Evolutionary conservation across 345 rosid genomes (phyloP), one percentile per base, ranked within the genome.

Genomic region (Crucihimalaya himalaica): DNA sequence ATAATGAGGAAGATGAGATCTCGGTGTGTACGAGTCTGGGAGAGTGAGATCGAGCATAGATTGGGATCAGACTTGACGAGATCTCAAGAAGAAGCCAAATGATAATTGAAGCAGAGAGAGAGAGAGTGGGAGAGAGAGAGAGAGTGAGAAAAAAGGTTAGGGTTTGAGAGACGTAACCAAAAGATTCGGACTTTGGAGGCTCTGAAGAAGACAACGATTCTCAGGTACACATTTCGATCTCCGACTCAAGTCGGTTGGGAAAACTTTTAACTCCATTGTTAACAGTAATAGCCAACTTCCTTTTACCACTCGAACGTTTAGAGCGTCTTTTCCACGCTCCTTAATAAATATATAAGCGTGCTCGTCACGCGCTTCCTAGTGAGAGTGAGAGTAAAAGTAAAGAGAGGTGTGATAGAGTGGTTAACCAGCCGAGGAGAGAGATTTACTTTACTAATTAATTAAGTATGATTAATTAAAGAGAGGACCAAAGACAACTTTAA

Each of bases 201-300:
- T 68, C 19, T 69, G 65, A 52, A 68, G 60, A 76, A 70, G 60
- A 76, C 79, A 76, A 76, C 60, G 79, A 69, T 68, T 55, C 65
- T 74, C 62, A 76, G 79, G 66, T 69, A 63, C 79, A 34, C 19
- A 43, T 3, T 76, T 62, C 70, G 65, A 76, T 76, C 75, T 53
- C 52, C 64, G 56, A 9, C 19, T 27, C 34, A 13, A 6, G 74
- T 75, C 79, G 69, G 70, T 61, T 61, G 65, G 28, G 46, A 18
- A 68, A 52, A 53, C 11, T 27, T 18, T 59, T 74, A 74, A 74
- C 66, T 29, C 68, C 54, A 5, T 66, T 66, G 53, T 66, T 67
- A 67, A 59, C 78, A 58, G 62, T 74, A 67, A 20, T 48, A 1
- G 7, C 47, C 8, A 43, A 15, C 46, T 48, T 66, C 15, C 54